Percentiles rank a stretch among this genome's conserved stretches.
Conservation (phyloP, 345 rosid species). For the Salix arbutifolia region DNA sequence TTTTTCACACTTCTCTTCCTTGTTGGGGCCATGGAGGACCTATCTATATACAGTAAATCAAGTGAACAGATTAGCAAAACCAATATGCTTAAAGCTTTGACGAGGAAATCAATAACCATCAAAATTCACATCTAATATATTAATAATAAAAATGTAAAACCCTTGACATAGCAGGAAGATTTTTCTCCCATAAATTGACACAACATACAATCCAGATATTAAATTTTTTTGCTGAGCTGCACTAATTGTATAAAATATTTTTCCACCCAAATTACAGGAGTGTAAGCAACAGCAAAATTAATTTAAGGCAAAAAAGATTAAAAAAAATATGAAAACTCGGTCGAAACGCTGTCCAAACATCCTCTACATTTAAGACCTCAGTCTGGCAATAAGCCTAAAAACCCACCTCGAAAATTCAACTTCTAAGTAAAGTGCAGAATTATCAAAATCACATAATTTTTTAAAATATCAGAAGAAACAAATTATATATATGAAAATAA, state of each 20-base stretch:
- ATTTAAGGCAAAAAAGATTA: background rate
- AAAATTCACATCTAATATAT: background rate
- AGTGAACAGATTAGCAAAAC: slow-evolving; percentile 1
- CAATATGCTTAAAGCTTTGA: background rate
- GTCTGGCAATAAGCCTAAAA: background rate
- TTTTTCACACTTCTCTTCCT: slow-evolving; percentile 76
- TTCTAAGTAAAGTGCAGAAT: background rate
- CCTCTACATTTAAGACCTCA: background rate
- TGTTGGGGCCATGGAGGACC: slow-evolving; percentile 59
- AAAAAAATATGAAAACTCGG: too few species aligned
- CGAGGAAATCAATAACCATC: background rate
- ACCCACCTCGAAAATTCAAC: background rate
- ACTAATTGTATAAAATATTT: background rate
- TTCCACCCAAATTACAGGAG: too few species aligned
- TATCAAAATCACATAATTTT: background rate
- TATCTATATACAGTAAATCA: slow-evolving; percentile 23
- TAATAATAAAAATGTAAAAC: background rate
- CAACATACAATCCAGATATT: background rate
- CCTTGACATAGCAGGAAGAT: background rate
- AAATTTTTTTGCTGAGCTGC: background rate
- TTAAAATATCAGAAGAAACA: background rate
- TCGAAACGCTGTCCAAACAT: too few species aligned
- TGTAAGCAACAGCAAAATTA: too few species aligned
- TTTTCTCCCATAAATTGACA: background rate
- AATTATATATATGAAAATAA: background rate